Base-by-base conservation (phyloP, 1,284 basidiomycete species). In the Trametes polyzona region DNA sequence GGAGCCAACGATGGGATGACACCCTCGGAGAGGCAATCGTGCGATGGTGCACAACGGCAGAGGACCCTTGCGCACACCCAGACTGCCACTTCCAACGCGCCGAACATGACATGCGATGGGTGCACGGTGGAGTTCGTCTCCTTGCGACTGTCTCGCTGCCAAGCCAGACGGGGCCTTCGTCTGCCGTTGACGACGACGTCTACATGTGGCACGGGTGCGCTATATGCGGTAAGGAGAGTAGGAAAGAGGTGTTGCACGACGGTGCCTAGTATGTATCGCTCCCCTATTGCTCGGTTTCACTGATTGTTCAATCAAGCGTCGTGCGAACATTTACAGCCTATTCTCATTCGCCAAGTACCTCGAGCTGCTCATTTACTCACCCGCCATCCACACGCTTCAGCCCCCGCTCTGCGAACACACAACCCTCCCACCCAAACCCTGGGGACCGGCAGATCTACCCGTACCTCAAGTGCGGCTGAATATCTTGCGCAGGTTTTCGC, bases 281-380 rank as follows among this genome's bases (percentile, higher is more conserved):
- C 37, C 23, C 17, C 36, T 17, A 46, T 55, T 27, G 2, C 14
- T 6, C 19, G 26, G n/a, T 17, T 19, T 36, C 32, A 32, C 40
- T 21, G 33, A 47, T 44, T 21, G 27, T 3, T 26, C 19, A 44
- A 23, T n/a, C n/a, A n/a, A n/a, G n/a, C n/a, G n/a, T n/a, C n/a
- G n/a, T n/a, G 35, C 46, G 29, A 23, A 6, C 30, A 27, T 29
- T 43, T 53, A 32, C 53, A 79, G 77, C 64, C 65, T 80, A 47
- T 67, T 82, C 33, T 88, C 87, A 0, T 88, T 84, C 60, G 83
- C 78, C 9, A 90, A 89, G 67, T 89, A 80, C 65, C 73, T 89
- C 12, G 87, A 90, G 68, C 69, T 88, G 2, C 71, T 89, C 4
- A 67, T 87, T 7, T 89, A 88, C 68, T 87, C 87, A 0, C 74